Percentiles rank a stretch among this genome's conserved stretches.
Conservation (phyloP, 805 yeast genomes). For the Saccharomyces eubayanus region DNA sequence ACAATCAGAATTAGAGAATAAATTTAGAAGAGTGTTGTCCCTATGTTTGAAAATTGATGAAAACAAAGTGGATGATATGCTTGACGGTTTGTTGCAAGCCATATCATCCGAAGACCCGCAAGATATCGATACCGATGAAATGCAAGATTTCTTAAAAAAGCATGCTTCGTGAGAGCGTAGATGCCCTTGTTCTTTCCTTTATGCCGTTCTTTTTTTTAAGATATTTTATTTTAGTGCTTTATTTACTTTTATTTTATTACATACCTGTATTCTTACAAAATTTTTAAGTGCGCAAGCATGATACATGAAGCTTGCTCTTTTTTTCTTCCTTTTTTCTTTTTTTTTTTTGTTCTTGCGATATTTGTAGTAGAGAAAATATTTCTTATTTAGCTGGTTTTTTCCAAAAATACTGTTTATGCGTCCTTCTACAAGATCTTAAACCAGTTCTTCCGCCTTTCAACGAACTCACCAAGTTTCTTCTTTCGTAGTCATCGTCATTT, state of each 20-base stretch:
- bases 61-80: slow-evolving; percentile 65
- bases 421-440: slow-evolving; percentile 81
- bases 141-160: slow-evolving; percentile 43
- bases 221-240: neutral
- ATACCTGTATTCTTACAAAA: neutral
- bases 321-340: no score
- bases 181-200: neutral
- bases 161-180: slow-evolving; percentile 27
- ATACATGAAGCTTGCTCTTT: neutral
- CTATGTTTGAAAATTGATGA: slow-evolving; percentile 84
- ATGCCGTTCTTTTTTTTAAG: neutral
- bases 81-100: slow-evolving; percentile 80
- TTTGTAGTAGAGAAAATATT: neutral
- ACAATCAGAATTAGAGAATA: slow-evolving; percentile 53
- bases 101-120: slow-evolving; percentile 76
- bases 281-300: neutral
- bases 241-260: neutral
- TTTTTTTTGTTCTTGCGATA: neutral
- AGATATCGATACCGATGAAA: slow-evolving; percentile 47
- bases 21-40: slow-evolving; percentile 82
- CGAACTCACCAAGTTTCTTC: slow-evolving; percentile 63
- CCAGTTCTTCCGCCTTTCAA: slow-evolving; percentile 72
- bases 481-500: slow-evolving; percentile 61
- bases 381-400: slow-evolving; percentile 34
- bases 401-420: slow-evolving; percentile 70